These are phyloP conservation scores for Coleophoma eucalyptorum DNA, from an alignment of 2,329 filamentous ascomycete species.

Conservation along the genomic window DNA sequence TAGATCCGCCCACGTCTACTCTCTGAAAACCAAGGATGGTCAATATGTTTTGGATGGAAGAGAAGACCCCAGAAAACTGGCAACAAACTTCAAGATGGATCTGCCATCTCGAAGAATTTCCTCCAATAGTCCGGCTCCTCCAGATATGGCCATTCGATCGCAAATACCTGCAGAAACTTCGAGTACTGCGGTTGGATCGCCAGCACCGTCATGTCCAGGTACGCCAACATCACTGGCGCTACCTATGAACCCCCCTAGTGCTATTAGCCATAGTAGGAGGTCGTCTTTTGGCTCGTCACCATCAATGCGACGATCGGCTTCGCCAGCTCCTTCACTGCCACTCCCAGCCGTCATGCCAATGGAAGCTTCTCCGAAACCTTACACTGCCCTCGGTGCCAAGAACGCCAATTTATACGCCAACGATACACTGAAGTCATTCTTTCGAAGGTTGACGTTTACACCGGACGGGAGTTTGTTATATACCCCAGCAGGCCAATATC, in stretches of 20 bases:
- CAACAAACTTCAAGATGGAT: constrained; percentile 78
- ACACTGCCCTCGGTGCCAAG: constrained; percentile 60
- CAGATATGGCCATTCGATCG: constrained; percentile 68
- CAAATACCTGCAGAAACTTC: constrained; percentile 55
- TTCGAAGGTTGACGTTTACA: constrained; percentile 87
- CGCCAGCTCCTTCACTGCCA: constrained; percentile 89
- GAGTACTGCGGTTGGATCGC: constrained; percentile 65
- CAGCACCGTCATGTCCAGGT: constrained; percentile 84
- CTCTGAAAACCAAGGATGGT: constrained; percentile 91
- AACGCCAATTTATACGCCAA: constrained; percentile 94
- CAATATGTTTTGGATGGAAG: constrained; percentile 75
- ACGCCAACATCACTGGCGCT: constrained; percentile 86
- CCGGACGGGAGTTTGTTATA: constrained; percentile 92
- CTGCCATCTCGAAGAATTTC: constrained; percentile 87
- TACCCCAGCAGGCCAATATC: constrained; percentile 93
- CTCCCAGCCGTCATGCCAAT: constrained; percentile 93
- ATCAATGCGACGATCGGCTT: constrained; percentile 77
- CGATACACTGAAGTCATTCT: constrained; percentile 96
- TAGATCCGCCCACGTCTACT: constrained; percentile 96
- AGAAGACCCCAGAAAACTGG: constrained; percentile 68
- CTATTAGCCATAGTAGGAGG: constrained; percentile 86
- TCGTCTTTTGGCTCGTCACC: constrained; percentile 83
- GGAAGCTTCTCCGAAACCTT: constrained; percentile 78
- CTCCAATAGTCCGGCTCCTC: constrained; percentile 86
- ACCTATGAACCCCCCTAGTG: constrained; percentile 92